Conservation (phyloP, 495 filamentous ascomycete genomes). For the Podospora appendiculata region DNA sequence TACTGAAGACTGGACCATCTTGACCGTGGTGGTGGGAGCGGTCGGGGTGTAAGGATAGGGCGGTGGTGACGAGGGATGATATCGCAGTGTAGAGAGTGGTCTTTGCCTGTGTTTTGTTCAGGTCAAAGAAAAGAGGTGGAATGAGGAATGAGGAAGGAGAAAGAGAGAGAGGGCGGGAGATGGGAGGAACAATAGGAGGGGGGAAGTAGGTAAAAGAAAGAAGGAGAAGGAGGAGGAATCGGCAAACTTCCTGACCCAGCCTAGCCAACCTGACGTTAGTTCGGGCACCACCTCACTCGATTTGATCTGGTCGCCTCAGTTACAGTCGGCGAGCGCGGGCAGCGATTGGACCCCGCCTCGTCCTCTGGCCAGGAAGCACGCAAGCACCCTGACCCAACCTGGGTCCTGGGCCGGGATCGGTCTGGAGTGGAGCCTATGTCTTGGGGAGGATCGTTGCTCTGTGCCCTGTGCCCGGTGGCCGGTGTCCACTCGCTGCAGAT, state of each 20-base stretch:
- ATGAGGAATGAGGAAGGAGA: conserved; percentile 1
- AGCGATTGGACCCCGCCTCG: no score
- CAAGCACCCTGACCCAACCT: neutral
- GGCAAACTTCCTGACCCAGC: neutral
- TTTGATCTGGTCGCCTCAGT: no score
- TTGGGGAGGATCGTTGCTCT: no score
- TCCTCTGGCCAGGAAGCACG: neutral
- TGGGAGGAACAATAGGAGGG: conserved; percentile 3
- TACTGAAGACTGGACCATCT: conserved; percentile 67
- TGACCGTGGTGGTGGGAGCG: conserved; percentile 24
- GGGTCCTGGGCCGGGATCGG: conserved; percentile 12
- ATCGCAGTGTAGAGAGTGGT: neutral
- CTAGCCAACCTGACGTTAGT: no score
- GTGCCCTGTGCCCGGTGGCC: no score
- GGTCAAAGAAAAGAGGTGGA: conserved; percentile 1
- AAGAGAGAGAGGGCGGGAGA: conserved; percentile 4
- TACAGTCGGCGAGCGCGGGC: no score
- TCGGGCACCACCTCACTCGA: no score
- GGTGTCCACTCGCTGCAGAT: neutral
- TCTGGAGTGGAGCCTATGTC: neutral
- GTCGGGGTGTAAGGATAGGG: conserved; percentile 1
- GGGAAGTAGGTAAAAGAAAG: conserved; percentile 6
- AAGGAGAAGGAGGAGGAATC: neutral
- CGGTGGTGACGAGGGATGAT: conserved; percentile 6
- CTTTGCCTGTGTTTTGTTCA: conserved; percentile 8